These are phyloP conservation scores for Kalmanozyma brasiliensis DNA, from an alignment of 1,284 basidiomycete species.

Conservation along the genomic window DNA sequence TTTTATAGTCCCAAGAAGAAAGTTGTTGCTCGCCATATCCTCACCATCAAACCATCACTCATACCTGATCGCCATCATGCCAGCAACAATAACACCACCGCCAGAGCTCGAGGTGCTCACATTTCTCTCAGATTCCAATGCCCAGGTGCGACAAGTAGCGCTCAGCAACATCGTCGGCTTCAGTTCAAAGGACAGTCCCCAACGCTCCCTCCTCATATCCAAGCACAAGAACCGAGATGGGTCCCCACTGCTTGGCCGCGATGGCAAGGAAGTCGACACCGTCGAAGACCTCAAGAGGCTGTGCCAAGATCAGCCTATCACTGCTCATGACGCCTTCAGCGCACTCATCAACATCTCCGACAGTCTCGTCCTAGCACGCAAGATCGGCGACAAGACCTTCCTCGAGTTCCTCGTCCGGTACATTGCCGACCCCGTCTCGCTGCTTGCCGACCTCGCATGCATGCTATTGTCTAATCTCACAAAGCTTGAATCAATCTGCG, in stretches of 20 bases:
- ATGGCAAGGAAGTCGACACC: constrained; percentile 62
- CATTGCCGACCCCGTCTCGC: constrained; percentile 86
- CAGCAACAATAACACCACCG: constrained; percentile 27
- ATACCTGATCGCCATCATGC: constrained; percentile 14
- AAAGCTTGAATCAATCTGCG: constrained; percentile 78
- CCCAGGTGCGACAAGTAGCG: constrained; percentile 85
- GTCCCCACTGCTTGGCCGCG: constrained; percentile 44
- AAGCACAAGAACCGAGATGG: constrained; percentile 57
- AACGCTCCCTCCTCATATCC: constrained; percentile 56
- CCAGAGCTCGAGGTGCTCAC: constrained; percentile 76
- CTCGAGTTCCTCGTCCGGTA: constrained; percentile 87
- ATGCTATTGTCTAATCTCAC: constrained; percentile 98
- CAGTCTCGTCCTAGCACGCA: constrained; percentile 77
- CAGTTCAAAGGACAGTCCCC: constrained; percentile 52
- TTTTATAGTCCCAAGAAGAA: constrained; percentile 11
- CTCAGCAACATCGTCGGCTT: constrained; percentile 78
- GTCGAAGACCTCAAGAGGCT: constrained; percentile 79
- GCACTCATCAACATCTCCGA: constrained; percentile 94
- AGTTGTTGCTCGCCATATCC: too few species aligned
- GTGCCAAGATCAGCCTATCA: constrained; percentile 81
- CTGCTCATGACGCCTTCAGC: constrained; percentile 93
- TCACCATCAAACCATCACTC: constrained; percentile 1
- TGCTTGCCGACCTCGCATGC: constrained; percentile 90
- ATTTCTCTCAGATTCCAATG: constrained; percentile 87
- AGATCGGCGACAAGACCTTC: constrained; percentile 79